Base-by-base conservation (phyloP, 2,329 filamentous ascomycete genomes). In the Microdochium paspali region DNA sequence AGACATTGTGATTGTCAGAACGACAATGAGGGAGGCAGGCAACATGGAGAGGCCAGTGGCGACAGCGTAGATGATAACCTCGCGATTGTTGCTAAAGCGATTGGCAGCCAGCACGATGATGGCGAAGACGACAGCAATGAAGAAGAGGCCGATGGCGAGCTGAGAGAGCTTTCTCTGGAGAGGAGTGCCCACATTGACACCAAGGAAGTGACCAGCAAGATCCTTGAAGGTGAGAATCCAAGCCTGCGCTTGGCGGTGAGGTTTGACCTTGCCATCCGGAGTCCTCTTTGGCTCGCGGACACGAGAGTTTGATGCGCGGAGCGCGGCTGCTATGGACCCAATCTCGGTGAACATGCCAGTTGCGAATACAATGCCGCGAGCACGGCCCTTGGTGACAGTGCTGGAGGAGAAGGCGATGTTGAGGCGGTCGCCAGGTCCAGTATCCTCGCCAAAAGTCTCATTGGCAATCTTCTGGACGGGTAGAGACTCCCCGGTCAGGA, bases 161-260 rank as follows among this genome's bases (percentile, higher is more conserved):
- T 84, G 82, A 56, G 80, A 83, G 44, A 87, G 67, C 60, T 83
- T 85, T 54, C 76, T 77, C 61, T 86, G 82, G 26, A 88, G 69
- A 1, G 84, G 84, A 12, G 84, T 87, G 32, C 84, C 84, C 26
- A 79, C 66, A 32, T 63, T 66, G 50, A 71, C 60, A 44, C 69
- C 75, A 46, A 78, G 73, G 58, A 77, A 71, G 51, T 70, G 64
- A 20, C 68, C 68, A 44, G 65, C 53, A 18, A 63, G 64, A 46
- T 65, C 59, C 7, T 57, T 58, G 6, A 60, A 53, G 46, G 68
- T 69, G 57, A 60, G 66, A 56, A 70, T 57, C 63, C 63, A 68
- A 1, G 67, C 64, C 46, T 68, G 53, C 25, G 64, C 45, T 50
- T 62, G 64, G 25, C 61, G 62, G 21, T 51, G 59, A 40, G 58